Percentiles rank a stretch among this genome's conserved stretches.
These are phyloP conservation scores for Cryptococcus sp. DNA, from an alignment of 1,284 basidiomycete species.

Conservation along the genomic window DNA sequence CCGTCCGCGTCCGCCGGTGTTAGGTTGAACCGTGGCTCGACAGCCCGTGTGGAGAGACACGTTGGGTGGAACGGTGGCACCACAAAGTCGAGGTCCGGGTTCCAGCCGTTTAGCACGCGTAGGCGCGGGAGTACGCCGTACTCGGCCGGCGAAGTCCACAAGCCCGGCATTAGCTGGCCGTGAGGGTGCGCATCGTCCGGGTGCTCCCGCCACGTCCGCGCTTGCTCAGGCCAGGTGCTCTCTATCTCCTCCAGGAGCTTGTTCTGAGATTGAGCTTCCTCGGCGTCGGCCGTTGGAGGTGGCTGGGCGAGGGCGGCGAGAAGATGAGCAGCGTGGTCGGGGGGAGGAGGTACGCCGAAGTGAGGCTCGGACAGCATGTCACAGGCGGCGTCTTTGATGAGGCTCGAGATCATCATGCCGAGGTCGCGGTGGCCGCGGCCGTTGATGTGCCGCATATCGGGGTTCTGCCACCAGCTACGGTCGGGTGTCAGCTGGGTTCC, in stretches of 20 bases:
- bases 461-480: slow-evolving; percentile 41
- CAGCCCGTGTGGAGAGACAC: slow-evolving; percentile 36
- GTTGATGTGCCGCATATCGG: slow-evolving; percentile 47
- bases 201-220: slow-evolving; percentile 22
- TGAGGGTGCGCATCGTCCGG: slow-evolving; percentile 17
- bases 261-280: slow-evolving; percentile 8
- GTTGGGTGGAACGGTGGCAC: slow-evolving; percentile 36
- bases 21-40: slow-evolving; percentile 36
- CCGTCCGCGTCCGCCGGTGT: slow-evolving; percentile 33
- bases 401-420: slow-evolving; percentile 35
- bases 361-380: slow-evolving; percentile 25
- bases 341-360: slow-evolving; percentile 12
- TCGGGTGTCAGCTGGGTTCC: neutral
- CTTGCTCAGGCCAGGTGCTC: slow-evolving; percentile 25
- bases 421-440: slow-evolving; percentile 44
- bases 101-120: slow-evolving; percentile 40
- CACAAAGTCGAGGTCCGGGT: slow-evolving; percentile 25
- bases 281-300: neutral
- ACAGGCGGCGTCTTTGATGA: slow-evolving; percentile 43
- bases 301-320: neutral
- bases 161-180: slow-evolving; percentile 35
- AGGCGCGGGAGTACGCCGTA: slow-evolving; percentile 42
- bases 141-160: slow-evolving; percentile 36
- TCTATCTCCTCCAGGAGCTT: slow-evolving; percentile 8
- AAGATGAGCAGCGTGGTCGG: neutral